Conservation (phyloP, 2,329 filamentous ascomycete species). For the Plenodomus biglobosus region DNA sequence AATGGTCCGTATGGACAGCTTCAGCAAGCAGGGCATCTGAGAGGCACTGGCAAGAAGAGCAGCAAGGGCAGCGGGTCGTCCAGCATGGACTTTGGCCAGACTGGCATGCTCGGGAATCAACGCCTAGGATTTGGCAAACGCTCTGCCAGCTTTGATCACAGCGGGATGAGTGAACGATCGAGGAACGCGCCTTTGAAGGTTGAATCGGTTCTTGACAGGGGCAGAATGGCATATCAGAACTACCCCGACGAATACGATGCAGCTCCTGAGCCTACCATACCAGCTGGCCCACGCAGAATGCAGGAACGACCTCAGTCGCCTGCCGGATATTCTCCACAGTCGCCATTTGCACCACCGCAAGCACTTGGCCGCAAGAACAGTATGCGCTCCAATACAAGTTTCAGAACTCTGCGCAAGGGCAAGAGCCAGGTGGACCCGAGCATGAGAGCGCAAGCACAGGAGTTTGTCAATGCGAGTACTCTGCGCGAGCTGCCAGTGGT, state of each 20-base stretch:
- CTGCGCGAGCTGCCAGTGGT: slow-evolving; percentile 48
- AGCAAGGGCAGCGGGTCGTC: slow-evolving; percentile 72
- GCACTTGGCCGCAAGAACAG: slow-evolving; percentile 59
- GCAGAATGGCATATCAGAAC: slow-evolving; percentile 47
- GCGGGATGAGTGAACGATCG: slow-evolving; percentile 22
- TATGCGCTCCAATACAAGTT: slow-evolving; percentile 58
- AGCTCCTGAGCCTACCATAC: slow-evolving; percentile 82
- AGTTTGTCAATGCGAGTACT: slow-evolving; percentile 52
- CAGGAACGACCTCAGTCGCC: slow-evolving; percentile 48
- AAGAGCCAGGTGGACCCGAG: slow-evolving; percentile 46
- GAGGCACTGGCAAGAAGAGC: slow-evolving; percentile 58
- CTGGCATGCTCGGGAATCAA: slow-evolving; percentile 60
- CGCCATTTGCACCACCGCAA: slow-evolving; percentile 43
- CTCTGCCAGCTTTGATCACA: slow-evolving; percentile 74
- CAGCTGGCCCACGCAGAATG: slow-evolving; percentile 69
- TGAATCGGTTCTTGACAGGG: slow-evolving; percentile 49
- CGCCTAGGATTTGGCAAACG: slow-evolving; percentile 59
- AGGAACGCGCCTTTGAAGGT: slow-evolving; percentile 37
- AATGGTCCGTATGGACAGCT: slow-evolving; percentile 32
- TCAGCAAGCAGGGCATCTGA: slow-evolving; percentile 31
- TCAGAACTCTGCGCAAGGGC: slow-evolving; percentile 46
- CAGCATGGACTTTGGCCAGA: slow-evolving; percentile 66
- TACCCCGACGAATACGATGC: slow-evolving; percentile 69
- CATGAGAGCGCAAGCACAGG: slow-evolving; percentile 51
- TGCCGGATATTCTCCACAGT: slow-evolving; percentile 43